A percentile compares a stretch with the other conserved stretches of the same genome.
Evolutionary conservation across 2,329 filamentous ascomycete species (phyloP).

Genomic region (Colletotrichum costaricense): DNA sequence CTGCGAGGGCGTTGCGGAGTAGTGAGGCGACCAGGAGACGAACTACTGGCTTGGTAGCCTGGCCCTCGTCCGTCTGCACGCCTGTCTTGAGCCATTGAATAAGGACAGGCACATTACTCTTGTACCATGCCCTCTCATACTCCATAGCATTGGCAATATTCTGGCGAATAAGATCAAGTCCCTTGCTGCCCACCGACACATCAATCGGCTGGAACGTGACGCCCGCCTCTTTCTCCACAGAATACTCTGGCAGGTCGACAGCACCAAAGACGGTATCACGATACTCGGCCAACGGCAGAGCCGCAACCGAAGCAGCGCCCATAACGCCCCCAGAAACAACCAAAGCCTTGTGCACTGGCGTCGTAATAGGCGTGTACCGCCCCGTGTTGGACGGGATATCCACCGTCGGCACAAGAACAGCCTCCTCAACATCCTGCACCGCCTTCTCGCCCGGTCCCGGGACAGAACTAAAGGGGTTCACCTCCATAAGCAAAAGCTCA

Average conservation of each 20-base stretch:
- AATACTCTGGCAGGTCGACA: slow-evolving; percentile 66
- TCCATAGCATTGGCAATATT: slow-evolving; percentile 76
- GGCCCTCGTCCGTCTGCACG: slow-evolving; percentile 49
- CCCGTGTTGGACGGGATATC: slow-evolving; percentile 76
- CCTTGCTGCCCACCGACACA: slow-evolving; percentile 69
- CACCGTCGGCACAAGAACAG: slow-evolving; percentile 80
- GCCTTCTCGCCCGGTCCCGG: slow-evolving; percentile 49
- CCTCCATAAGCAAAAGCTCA: slow-evolving; percentile 71
- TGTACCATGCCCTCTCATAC: slow-evolving; percentile 80
- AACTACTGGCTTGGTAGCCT: slow-evolving; percentile 73
- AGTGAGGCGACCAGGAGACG: slow-evolving; percentile 75
- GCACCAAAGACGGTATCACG: slow-evolving; percentile 62
- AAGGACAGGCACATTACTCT: slow-evolving; percentile 75
- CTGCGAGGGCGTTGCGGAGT: slow-evolving; percentile 63
- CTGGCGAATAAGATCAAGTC: slow-evolving; percentile 74
- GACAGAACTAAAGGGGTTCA: slow-evolving; percentile 58
- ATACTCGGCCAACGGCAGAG: slow-evolving; percentile 52
- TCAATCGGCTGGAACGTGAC: slow-evolving; percentile 71
- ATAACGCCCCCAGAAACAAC: slow-evolving; percentile 79
- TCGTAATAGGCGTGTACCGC: slow-evolving; percentile 74
- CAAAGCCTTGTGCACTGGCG: slow-evolving; percentile 86
- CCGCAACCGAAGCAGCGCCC: slow-evolving; percentile 68
- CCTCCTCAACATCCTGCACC: slow-evolving; percentile 65
- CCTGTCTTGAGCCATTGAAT: slow-evolving; percentile 73
- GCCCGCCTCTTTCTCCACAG: slow-evolving; percentile 46